Percentiles rank a stretch among this genome's conserved stretches.
Evolutionary conservation across 2,329 filamentous ascomycete genomes (phyloP).

Genomic region (Dothiorella sarmentorum): DNA sequence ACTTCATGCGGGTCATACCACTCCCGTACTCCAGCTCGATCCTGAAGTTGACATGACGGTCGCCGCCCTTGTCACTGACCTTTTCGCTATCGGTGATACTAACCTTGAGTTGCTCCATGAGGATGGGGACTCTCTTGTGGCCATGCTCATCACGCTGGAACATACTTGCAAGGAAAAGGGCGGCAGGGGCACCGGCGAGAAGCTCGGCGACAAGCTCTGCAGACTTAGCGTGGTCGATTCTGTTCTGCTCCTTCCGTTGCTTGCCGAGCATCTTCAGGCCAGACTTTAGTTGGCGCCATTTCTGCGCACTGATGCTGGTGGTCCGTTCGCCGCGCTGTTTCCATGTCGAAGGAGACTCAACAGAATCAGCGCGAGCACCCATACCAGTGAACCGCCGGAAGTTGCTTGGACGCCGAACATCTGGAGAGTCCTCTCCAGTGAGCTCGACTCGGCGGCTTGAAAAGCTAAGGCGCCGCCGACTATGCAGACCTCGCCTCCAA

Average conservation of each 20-base stretch:
- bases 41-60: slow-evolving; percentile 79
- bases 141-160: slow-evolving; percentile 96
- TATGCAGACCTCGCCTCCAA: slow-evolving; percentile 45
- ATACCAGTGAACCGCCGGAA: slow-evolving; percentile 45
- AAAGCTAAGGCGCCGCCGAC: slow-evolving; percentile 16
- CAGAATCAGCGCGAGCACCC: slow-evolving; percentile 32
- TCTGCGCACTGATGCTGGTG: slow-evolving; percentile 59
- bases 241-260: slow-evolving; percentile 75
- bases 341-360: slow-evolving; percentile 42
- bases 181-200: slow-evolving; percentile 86
- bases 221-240: slow-evolving; percentile 90
- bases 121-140: slow-evolving; percentile 88
- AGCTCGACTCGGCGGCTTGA: slow-evolving; percentile 34
- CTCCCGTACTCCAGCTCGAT: slow-evolving; percentile 96
- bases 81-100: slow-evolving; percentile 75
- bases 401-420: slow-evolving; percentile 41
- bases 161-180: slow-evolving; percentile 93
- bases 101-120: slow-evolving; percentile 91
- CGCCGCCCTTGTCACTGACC: slow-evolving; percentile 56
- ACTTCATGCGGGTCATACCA: slow-evolving; percentile 92
- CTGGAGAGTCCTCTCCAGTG: slow-evolving; percentile 29
- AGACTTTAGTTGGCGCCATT: slow-evolving; percentile 91
- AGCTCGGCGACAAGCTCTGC: slow-evolving; percentile 95
- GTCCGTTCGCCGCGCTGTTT: slow-evolving; percentile 45
- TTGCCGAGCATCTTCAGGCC: slow-evolving; percentile 74